Evolutionary conservation across 148 eudicot species (phyloP), one percentile per base, ranked within the genome.

Genomic region (Heliosperma pusillum): DNA sequence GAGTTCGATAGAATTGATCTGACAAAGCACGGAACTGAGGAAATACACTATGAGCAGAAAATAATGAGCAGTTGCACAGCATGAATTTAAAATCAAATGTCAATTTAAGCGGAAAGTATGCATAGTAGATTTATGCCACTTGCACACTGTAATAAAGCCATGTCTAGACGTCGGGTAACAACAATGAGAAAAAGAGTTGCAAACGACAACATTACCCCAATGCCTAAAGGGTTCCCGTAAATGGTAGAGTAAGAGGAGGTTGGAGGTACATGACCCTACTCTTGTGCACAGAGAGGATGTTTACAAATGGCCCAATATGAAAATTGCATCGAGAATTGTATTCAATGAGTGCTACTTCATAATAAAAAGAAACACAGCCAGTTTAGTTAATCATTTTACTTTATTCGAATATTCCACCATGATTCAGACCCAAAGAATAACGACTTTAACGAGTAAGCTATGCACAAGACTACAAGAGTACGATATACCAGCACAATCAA

Each of bases 21-120:
- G 98, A 94, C 79, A 91, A 81, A 80, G 97, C 92, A 69, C 93
- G 89, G 72, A 94, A 94, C 98, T 94, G 89, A 53, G 30, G 69
- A 60, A 73, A 70, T 3, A 45, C 29, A 74, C 70, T 25, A 71
- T 29, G 56, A 74, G 72, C 63, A 7, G 50, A 77, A 78, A 74
- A 59, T 29, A 71, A 17, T 17, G 42, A 70, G 50, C 60, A 61
- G 33, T 42, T 42, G 74, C 42, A 75, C 5, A 15, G 5, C 20
- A 64, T 30, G 44, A 17, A 12, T 12, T 27, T 29, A 16, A 27
- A 29, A 27, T 29, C 68, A 13, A 29, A 29, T 15, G 7, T 4
- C 63, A 59, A 59, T 30, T 16, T 17, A 3, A 64, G 3, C 13
- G 24, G 21, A 60, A 61, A 58, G 22, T 33, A 36, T 10, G 42